Percentiles rank a stretch among this genome's conserved stretches.
These are phyloP conservation scores for Lodderomyces beijingensis DNA, from an alignment of 1,139 yeast genomes.

Conservation along the genomic window DNA sequence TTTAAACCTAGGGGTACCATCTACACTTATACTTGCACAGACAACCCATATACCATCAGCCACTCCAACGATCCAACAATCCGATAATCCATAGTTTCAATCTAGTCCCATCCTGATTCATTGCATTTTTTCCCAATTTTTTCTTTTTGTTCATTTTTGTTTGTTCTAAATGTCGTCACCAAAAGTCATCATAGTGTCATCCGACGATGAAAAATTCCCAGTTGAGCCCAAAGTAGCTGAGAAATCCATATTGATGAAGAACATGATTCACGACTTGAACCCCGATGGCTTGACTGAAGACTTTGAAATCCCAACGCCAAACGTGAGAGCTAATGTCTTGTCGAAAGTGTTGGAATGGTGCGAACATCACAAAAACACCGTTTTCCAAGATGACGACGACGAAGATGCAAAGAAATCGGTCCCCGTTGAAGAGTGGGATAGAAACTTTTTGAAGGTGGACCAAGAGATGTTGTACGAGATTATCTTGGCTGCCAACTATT, in stretches of 20 bases:
- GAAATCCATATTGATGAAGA: conserved; percentile 81
- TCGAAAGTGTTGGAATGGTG: conserved; percentile 96
- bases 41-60: too few relatives aligned
- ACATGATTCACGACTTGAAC: conserved; percentile 80
- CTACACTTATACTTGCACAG: too few relatives aligned
- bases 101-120: too few relatives aligned
- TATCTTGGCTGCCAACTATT: conserved; percentile 90
- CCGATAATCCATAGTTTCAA: too few relatives aligned
- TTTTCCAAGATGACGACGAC: conserved; percentile 67
- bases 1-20: too few relatives aligned
- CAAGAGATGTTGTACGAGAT: conserved; percentile 98
- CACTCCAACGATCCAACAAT: too few relatives aligned
- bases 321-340: conserved; percentile 81
- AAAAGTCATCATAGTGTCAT: conserved; percentile 60
- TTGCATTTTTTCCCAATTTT: too few relatives aligned
- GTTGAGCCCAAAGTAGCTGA: conserved; percentile 86
- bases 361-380: conserved; percentile 87
- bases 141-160: too few relatives aligned
- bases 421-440: conserved; percentile 95
- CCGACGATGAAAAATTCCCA: conserved; percentile 69
- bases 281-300: conserved; percentile 60
- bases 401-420: conserved; percentile 81
- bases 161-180: conserved; percentile 20
- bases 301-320: conserved; percentile 88
- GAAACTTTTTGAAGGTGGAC: conserved; percentile 90